Evolutionary conservation across 345 rosid genomes (phyloP), one percentile per base, ranked within the genome.

Genomic region (Eucalyptus albens): DNA sequence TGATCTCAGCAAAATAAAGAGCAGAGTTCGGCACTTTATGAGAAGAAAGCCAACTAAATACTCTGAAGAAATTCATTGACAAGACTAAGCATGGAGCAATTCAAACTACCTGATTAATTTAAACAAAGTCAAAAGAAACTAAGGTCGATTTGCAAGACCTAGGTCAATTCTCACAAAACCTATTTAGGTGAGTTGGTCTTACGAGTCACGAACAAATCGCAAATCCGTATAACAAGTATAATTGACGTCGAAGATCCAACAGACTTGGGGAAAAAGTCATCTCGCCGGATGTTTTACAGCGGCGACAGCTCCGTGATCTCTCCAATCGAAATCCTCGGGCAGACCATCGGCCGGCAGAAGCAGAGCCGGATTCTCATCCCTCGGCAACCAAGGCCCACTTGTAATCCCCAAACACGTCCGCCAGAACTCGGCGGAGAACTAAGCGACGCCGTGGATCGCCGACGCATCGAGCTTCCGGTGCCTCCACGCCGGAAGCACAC

Each of bases 241-340:
- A n/a, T 31, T 50, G 5, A 21, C 47, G 47, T 13, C 19, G 40
- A 65, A 31, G 19, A 65, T 65, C 77, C 50, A 31, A 44, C 80
- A 29, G 16, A 81, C 4, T 42, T 7, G 56, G 59, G 12, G 15
- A n/a, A 2, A 26, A 33, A 12, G 22, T 67, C 40, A 40, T 40
- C 42, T 40, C 49, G 95, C 99, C 98, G 97, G 99, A 87, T 97
- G 93, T 89, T 96, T 98, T 24, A 96, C 95, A 59, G 95, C 90
- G 24, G 98, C 86, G 17, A 98, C 99, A 5, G 98, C 99, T 10
- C 99, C 99, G n/a, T 81, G 94, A 82, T 97, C 98, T 92, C 95
- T 95, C 98, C 99, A 98, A 60, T 96, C 98, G 93, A 98, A 95
- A 83, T 96, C 98, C 88, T 90, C 93, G 2, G 99, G 97, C 89